Percentiles rank a stretch among this genome's conserved stretches.
These are phyloP conservation scores for Hydrangea macrophylla DNA, from an alignment of 148 eudicot genomes.

Conservation along the genomic window DNA sequence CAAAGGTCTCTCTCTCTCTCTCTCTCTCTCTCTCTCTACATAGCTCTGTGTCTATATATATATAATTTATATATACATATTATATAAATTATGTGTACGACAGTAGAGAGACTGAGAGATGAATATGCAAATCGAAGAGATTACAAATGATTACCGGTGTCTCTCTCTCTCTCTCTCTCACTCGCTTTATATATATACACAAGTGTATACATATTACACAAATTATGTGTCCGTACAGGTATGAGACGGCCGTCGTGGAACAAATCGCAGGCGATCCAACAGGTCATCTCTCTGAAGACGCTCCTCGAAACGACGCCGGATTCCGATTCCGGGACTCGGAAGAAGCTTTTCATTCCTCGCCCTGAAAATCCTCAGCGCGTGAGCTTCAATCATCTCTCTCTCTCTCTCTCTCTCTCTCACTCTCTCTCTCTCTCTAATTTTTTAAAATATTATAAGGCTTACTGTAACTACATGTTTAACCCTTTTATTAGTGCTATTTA, in stretches of 20 bases:
- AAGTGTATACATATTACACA: too few species aligned
- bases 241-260: conserved; percentile 98
- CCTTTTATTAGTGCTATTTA: conserved; percentile 9
- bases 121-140: not conserved
- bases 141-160: conserved; percentile 8
- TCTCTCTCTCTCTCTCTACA: not conserved
- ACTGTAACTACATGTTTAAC: not conserved
- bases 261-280: conserved; percentile 99
- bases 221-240: conserved; percentile 51
- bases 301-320: conserved; percentile 68
- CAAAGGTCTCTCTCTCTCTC: conserved; percentile 47
- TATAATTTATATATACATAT: not conserved
- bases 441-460: not conserved
- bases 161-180: too few species aligned
- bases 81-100: not conserved
- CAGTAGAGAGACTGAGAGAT: not conserved
- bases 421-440: not conserved
- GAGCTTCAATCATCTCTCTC: conserved; percentile 17
- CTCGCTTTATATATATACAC: too few species aligned
- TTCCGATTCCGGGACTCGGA: conserved; percentile 29
- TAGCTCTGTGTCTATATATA: not conserved
- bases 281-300: conserved; percentile 78
- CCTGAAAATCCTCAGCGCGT: conserved; percentile 31
- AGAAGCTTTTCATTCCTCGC: conserved; percentile 30
- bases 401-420: conserved; percentile 6